Evolutionary conservation across 192 early-diverging fungal genomes (phyloP).

Genomic region (Lobosporangium transversale): DNA sequence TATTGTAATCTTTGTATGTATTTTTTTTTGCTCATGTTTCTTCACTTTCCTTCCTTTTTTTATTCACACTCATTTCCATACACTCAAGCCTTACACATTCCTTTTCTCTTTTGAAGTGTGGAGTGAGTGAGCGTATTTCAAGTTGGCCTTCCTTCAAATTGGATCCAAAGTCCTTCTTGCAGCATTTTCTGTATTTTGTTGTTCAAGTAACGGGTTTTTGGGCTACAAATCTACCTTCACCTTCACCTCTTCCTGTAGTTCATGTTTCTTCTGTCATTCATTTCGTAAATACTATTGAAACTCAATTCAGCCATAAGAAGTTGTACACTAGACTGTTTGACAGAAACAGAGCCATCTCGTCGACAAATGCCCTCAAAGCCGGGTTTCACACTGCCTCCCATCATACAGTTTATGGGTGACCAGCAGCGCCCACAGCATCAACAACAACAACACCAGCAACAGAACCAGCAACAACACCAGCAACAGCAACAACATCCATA

Average conservation of each 20-base stretch:
- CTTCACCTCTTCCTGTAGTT: not conserved
- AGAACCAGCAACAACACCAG: slow-evolving; percentile 18
- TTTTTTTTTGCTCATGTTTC: not conserved
- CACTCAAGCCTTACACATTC: too few species aligned
- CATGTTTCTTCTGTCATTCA: too few species aligned
- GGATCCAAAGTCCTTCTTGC: not conserved
- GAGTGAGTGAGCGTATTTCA: too few species aligned
- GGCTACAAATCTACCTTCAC: not conserved
- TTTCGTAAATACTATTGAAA: too few species aligned
- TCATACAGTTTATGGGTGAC: slow-evolving; percentile 12
- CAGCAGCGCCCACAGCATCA: slow-evolving; percentile 6
- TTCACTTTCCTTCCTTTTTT: not conserved
- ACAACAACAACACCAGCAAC: slow-evolving; percentile 7
- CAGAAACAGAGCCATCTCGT: not conserved
- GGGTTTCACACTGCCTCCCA: slow-evolving; percentile 17
- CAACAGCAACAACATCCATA: not conserved
- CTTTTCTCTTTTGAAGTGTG: too few species aligned
- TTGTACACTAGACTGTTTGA: too few species aligned
- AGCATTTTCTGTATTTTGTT: not conserved
- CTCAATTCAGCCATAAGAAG: too few species aligned
- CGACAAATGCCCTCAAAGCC: slow-evolving; percentile 15
- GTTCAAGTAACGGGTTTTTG: not conserved
- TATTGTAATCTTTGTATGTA: too few species aligned
- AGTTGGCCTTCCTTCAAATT: not conserved
- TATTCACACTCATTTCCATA: not conserved